Base-by-base conservation (phyloP, 306 rosid genomes). In the Aeschynomene evenia region DNA sequence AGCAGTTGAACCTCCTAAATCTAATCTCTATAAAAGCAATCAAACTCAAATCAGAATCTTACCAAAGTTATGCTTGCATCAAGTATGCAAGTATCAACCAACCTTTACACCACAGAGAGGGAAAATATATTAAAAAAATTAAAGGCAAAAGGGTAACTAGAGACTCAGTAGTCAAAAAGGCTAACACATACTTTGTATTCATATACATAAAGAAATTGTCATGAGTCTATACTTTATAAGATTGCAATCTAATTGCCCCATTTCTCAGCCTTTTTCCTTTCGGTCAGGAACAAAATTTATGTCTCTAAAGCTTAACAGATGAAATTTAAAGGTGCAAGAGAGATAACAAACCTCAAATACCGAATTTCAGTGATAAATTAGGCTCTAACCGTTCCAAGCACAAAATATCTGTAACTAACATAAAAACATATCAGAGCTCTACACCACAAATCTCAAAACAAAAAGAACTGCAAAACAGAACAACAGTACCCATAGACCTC, bases 271-370 rank as follows among this genome's bases (percentile, higher is more conserved):
- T 42, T n/a, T 4, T 34, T 6, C 10, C 6, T 34, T 34, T 9
- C 8, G 43, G 43, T 37, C 43, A 37, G 43, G 43, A 37, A 37
- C 43, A 13, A 37, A 37, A 10, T 37, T 2, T 68, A 26, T 45
- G 49, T 43, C 65, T 57, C 70, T 51, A 66, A 66, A 49, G 51
- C 50, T 36, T 40, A 58, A 40, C 53, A 50, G 12, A 21, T 40
- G 52, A 12, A 4, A 37, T 64, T 9, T 14, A 51, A 57, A 73
- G 7, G 42, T 31, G 13, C 1, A 12, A 22, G 37, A 24, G 56
- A 73, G 29, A 59, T n/a, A 51, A 55, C 78, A 70, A 61, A 75
- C 83, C 77, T 48, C 36, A 52, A 82, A 74, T 36, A 77, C 36
- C 24, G 28, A 63, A 78, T 61, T 37, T 63, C 31, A 71, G 20